Evolutionary conservation across 2,329 filamentous ascomycete genomes (phyloP).

Genomic region (Penicillium sp.): DNA sequence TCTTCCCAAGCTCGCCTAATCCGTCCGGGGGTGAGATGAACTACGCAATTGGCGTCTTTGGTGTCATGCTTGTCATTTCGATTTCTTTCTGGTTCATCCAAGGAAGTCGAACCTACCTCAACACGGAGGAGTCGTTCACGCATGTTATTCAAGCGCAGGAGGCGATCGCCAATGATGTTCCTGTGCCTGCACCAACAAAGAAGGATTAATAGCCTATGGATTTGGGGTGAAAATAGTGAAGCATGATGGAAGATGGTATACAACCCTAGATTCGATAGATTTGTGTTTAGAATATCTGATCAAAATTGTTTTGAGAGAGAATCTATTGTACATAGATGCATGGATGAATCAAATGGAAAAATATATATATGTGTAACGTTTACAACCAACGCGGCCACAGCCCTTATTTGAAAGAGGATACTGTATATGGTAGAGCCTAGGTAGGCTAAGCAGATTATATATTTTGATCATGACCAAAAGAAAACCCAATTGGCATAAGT

Average conservation of each 20-base stretch:
- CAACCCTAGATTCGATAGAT: neutral
- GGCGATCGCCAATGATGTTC: conserved; percentile 2
- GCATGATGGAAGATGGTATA: neutral
- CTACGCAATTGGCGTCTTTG: conserved; percentile 58
- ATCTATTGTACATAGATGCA: too few relatives aligned
- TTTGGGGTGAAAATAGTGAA: neutral
- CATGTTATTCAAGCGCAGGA: conserved; percentile 13
- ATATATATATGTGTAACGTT: too few relatives aligned
- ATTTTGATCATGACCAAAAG: too few relatives aligned
- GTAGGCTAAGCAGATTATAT: too few relatives aligned
- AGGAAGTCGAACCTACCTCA: conserved; percentile 7
- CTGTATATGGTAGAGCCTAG: too few relatives aligned
- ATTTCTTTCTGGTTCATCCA: conserved; percentile 50
- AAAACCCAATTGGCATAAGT: too few relatives aligned
- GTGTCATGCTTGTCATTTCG: conserved; percentile 54
- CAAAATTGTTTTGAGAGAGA: too few relatives aligned
- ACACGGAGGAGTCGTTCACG: conserved; percentile 10
- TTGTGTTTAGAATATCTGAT: neutral
- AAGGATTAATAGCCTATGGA: neutral
- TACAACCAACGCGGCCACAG: too few relatives aligned
- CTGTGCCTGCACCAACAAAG: conserved; percentile 2
- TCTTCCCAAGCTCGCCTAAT: conserved; percentile 51
- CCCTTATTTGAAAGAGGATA: too few relatives aligned
- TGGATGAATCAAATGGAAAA: too few relatives aligned
- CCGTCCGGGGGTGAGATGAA: conserved; percentile 55